Evolutionary conservation across 2,329 filamentous ascomycete genomes (phyloP).

Genomic region (Colletotrichum sp.): DNA sequence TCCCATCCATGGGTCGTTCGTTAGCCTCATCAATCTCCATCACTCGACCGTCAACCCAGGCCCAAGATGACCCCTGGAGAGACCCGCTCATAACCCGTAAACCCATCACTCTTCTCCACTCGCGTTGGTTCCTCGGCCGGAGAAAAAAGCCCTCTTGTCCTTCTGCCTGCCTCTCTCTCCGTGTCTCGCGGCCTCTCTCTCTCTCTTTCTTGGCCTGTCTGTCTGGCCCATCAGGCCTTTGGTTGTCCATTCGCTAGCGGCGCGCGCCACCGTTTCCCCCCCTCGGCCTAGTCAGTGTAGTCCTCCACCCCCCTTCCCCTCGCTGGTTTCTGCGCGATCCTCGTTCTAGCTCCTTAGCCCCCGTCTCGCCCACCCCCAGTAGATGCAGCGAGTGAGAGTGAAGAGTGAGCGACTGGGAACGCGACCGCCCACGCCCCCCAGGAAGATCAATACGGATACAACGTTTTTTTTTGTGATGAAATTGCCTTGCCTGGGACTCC

Average conservation of each 20-base stretch:
- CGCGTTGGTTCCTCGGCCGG: conserved; percentile 14
- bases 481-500: conserved; percentile 7
- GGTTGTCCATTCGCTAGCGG: conserved; percentile 9
- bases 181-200: neutral
- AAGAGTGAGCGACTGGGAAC: neutral
- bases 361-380: neutral
- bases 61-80: neutral
- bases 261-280: conserved; percentile 15
- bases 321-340: neutral
- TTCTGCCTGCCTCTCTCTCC: neutral
- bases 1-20: neutral
- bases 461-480: conserved; percentile 11
- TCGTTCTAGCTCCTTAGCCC: conserved; percentile 3
- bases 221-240: neutral
- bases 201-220: neutral
- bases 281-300: conserved; percentile 11
- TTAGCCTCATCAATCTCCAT: conserved; percentile 5
- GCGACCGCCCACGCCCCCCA: neutral
- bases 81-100: neutral
- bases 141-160: neutral
- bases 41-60: neutral
- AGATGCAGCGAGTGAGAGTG: neutral
- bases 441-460: conserved; percentile 13
- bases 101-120: conserved; percentile 4
- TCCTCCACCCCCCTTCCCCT: neutral